Evolutionary conservation across 2,329 filamentous ascomycete genomes (phyloP).

Genomic region (Pseudocercospora fuligena): DNA sequence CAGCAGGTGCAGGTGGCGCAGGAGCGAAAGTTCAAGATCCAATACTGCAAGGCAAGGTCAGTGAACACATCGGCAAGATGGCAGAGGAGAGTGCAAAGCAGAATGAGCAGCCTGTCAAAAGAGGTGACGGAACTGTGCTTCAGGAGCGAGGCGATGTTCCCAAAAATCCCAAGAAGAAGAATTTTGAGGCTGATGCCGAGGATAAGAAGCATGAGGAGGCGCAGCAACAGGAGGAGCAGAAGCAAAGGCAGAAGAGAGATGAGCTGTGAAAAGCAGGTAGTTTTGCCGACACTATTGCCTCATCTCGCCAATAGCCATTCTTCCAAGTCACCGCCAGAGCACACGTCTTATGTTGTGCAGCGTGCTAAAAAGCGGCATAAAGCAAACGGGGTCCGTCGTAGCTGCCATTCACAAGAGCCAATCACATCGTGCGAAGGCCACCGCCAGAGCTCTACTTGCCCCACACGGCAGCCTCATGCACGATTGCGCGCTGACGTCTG

Average conservation of each 20-base stretch:
- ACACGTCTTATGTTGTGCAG: no score
- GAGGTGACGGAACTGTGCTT: slow-evolving; percentile 53
- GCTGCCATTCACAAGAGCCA: no score
- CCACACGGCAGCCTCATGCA: no score
- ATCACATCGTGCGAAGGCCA: no score
- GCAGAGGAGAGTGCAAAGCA: slow-evolving; percentile 43
- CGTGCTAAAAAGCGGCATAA: no score
- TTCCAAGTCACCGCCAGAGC: neutral
- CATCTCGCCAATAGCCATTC: no score
- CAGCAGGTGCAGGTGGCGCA: slow-evolving; percentile 57
- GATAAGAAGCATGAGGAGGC: slow-evolving; percentile 34
- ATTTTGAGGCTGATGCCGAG: slow-evolving; percentile 60
- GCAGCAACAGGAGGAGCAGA: slow-evolving; percentile 20
- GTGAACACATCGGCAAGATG: slow-evolving; percentile 51
- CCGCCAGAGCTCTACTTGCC: no score
- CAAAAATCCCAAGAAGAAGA: slow-evolving; percentile 65
- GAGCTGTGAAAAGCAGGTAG: slow-evolving; percentile 34
- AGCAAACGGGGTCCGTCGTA: no score
- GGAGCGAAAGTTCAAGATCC: slow-evolving; percentile 45
- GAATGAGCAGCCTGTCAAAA: slow-evolving; percentile 28
- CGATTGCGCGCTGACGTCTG: no score
- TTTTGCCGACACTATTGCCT: neutral
- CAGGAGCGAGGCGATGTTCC: slow-evolving; percentile 43
- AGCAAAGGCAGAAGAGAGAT: slow-evolving; percentile 35
- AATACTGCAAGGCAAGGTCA: slow-evolving; percentile 38